Base-by-base conservation (phyloP, 2,329 filamentous ascomycete species). In the Apiospora hydei region DNA sequence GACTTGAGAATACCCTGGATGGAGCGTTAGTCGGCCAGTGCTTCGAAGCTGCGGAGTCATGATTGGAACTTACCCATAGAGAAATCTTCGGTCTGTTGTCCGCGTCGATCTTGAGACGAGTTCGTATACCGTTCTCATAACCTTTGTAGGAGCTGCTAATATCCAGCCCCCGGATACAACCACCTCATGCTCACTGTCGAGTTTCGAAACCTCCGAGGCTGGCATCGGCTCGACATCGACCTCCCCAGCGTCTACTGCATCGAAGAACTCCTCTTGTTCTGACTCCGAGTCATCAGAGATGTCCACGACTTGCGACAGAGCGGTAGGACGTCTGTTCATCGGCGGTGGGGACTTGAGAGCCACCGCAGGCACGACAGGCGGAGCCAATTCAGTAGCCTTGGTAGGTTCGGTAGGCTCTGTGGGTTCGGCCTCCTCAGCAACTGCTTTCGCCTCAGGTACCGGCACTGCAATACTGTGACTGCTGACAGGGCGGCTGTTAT, bases 51-150 rank as follows among this genome's bases (percentile, higher is more conserved):
- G 30, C 10, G 11, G 30, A 21, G 21, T 41, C 21, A 24, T 68
- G 6, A 18, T 26, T 30, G 34, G 26, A 66, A 69, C 10, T 84
- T 89, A 97, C 95, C 96, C 96, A 99, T 61, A 99, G 90, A 43
- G 93, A 96, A 73, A 98, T 94, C 85, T 96, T 98, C 0, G 96
- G 96, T 77, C 96, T 87, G 80, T 99, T 90, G 80, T 99, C 96
- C 44, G 92, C 92, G 78, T 98, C 96, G 87, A 98, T 90, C 83
- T 95, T 96, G 53, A 98, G 87, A 77, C 88, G 91, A 74, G 89
- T 89, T 69, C 96, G 89, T 51, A 97, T 87, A 14, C 94, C 94
- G 77, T 97, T 94, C 81, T 99, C 96, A 78, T 99, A 99, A 5
- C 96, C 96, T 74, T 88, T 90, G 85, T 95, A 98, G 0, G 94